Evolutionary conservation across 1,284 basidiomycete species (phyloP), one percentile per base, ranked within the genome.

Genomic region (Cutaneotrichosporon mucoides): DNA sequence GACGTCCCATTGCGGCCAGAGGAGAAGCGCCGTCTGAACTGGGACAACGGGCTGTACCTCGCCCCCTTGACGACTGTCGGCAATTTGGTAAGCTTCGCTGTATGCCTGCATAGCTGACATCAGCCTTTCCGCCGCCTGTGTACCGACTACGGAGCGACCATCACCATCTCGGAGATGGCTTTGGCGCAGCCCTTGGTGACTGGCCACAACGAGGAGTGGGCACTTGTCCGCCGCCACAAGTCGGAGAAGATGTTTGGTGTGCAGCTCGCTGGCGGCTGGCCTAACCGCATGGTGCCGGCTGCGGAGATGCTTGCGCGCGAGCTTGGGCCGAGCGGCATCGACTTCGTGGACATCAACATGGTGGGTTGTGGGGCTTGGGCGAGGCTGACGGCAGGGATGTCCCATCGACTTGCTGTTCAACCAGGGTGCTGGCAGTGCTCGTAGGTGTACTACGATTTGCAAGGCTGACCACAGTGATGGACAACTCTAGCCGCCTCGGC

Each of bases 391-490:
- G n/a, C 91, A 91, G 76, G 95, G 95, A 4, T 98, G 95, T 76
- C 95, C 95, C 3, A 98, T 98, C 66, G 95, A 99, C 76, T 81
- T 99, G 49, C 90, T 99, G 1, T 98, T 93, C 80, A 90, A 90
- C 71, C 85, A 85, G 33, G 93, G 93, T 0, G 92, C 90, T 52
- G 93, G 93, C 0, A 91, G 88, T 62, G 93, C 92, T 10, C 73
- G 91, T 78, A 24, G n/a, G n/a, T n/a, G n/a, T n/a, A n/a, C n/a
- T n/a, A n/a, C n/a, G 55, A 65, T 73, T 72, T 7, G 11, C 38
- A 1, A n/a, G 2, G 1, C 9, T 62, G 42, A 73, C 12, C 73
- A 12, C 75, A 86, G 89, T 99, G 56, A 84, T 99, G 34, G 92
- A 96, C 65, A 81, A 88, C 5, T 85, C 89, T 0, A 85, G 82